Conservation (phyloP, 2,329 filamentous ascomycete genomes). For the Monosporascus sp. region DNA sequence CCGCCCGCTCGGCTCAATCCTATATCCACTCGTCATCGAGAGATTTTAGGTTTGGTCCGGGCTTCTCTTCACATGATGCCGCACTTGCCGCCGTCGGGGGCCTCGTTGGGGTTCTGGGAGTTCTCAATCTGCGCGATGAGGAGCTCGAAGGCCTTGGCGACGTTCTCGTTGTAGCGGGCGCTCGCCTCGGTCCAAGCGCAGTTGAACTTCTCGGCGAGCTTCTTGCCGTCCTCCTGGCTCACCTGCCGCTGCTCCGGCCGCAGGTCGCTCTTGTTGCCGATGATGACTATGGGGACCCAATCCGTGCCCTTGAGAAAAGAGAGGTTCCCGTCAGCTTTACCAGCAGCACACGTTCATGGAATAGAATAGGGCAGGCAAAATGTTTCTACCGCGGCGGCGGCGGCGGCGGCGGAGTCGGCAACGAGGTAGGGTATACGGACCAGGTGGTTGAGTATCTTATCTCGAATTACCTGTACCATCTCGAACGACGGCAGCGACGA, state of each 20-base stretch:
- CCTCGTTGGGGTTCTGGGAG: conserved; percentile 82
- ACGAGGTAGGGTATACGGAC: conserved; percentile 46
- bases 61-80: conserved; percentile 64
- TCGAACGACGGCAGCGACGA: conserved; percentile 91
- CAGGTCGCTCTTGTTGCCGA: conserved; percentile 95
- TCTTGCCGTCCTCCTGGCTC: conserved; percentile 75
- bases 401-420: not conserved
- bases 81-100: conserved; percentile 76
- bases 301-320: conserved; percentile 59
- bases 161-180: conserved; percentile 91
- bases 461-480: conserved; percentile 92
- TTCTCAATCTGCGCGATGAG: conserved; percentile 95
- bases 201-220: conserved; percentile 77
- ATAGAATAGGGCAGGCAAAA: not conserved
- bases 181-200: conserved; percentile 95
- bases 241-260: conserved; percentile 92
- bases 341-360: not conserved
- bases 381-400: too few species aligned
- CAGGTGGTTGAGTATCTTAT: conserved; percentile 95
- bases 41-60: not conserved
- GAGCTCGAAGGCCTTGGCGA: conserved; percentile 85
- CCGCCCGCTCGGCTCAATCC: too few species aligned
- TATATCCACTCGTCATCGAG: too few species aligned
- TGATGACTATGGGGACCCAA: conserved; percentile 86
- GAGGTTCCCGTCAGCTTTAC: not conserved